These are phyloP conservation scores for Quercus wislizeni DNA, from an alignment of 306 rosid genomes.

Conservation along the genomic window DNA sequence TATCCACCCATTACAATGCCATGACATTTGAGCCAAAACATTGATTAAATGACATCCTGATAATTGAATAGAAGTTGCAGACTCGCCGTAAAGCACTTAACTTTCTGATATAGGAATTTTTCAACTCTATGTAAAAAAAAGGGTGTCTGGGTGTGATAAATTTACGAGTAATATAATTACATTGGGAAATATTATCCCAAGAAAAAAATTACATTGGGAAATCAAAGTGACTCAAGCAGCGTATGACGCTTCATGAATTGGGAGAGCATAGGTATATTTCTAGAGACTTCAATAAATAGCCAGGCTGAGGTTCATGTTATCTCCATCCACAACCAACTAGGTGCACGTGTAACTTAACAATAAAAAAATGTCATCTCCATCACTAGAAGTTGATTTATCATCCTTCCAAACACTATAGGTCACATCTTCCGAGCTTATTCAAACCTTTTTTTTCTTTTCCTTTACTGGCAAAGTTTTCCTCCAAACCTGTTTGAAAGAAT, in stretches of 20 bases:
- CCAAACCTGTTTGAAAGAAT: no score
- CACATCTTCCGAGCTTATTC: neutral
- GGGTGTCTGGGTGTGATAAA: neutral
- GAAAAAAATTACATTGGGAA: neutral
- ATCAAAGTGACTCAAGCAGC: neutral
- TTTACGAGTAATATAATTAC: neutral
- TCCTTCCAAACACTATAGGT: neutral
- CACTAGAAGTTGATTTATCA: no score
- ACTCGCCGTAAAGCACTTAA: slow-evolving; percentile 2
- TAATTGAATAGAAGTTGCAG: neutral
- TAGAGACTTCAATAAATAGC: neutral
- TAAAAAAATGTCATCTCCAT: no score
- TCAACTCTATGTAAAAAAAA: neutral
- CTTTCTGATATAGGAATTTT: neutral
- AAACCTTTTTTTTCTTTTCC: neutral
- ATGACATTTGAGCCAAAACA: neutral
- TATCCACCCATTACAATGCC: neutral
- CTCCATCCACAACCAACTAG: neutral
- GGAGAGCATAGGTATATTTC: neutral
- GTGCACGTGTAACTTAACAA: no score
- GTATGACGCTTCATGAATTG: neutral
- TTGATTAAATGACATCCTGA: neutral
- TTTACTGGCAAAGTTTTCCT: no score
- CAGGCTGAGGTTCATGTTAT: neutral
- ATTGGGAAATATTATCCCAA: neutral